Conservation (phyloP, 768 basidiomycete species). For the Suillus decipiens region DNA sequence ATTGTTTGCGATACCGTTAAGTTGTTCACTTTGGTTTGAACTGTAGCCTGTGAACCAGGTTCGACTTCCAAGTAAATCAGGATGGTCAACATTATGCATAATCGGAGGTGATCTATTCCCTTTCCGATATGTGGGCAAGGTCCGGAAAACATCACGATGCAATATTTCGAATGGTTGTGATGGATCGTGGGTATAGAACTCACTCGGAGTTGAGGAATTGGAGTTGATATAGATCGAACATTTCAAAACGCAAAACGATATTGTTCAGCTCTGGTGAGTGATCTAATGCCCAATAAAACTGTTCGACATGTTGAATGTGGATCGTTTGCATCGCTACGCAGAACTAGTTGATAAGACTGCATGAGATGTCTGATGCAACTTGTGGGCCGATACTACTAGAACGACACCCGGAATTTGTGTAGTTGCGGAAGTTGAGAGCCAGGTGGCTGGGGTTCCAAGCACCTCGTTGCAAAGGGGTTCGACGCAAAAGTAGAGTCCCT, state of each 20-base stretch:
- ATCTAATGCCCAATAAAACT: background rate
- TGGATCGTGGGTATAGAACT: background rate
- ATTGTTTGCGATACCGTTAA: background rate
- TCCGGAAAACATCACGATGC: background rate
- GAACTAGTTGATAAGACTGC: background rate
- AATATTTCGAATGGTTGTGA: background rate
- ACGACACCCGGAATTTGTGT: background rate
- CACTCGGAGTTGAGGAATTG: background rate
- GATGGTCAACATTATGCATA: background rate
- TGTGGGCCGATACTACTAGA: background rate
- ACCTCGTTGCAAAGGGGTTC: background rate
- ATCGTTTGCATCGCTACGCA: background rate
- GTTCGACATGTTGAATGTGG: background rate
- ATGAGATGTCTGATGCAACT: background rate
- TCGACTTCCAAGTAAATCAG: background rate
- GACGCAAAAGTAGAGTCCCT: no score
- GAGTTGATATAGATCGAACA: background rate
- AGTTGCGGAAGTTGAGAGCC: background rate
- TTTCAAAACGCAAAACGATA: background rate
- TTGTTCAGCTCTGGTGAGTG: background rate
- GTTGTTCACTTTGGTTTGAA: background rate
- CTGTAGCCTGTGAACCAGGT: background rate
- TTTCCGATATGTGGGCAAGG: background rate
- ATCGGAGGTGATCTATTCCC: background rate
- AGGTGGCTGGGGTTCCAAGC: background rate